These are phyloP conservation scores for Dissophora ornata DNA, from an alignment of 192 early-diverging fungal species.

Conservation along the genomic window DNA sequence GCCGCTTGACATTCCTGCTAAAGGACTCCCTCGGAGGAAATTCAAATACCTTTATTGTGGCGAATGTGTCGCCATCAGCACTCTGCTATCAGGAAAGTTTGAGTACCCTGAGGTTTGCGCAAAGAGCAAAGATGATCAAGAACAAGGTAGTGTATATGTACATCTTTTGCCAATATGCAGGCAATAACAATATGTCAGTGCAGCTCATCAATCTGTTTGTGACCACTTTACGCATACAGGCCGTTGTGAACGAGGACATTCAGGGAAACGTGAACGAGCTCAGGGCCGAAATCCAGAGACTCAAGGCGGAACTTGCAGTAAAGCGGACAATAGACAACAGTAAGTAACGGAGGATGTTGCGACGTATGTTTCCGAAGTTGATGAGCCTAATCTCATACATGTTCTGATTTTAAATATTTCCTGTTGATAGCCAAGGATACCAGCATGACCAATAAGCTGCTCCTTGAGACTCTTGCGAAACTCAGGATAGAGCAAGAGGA, in stretches of 20 bases:
- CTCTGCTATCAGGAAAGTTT: constrained; percentile 67
- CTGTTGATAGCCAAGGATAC: constrained; percentile 44
- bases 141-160: too few relatives aligned
- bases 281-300: constrained; percentile 67
- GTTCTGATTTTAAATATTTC: neutral
- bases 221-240: constrained; percentile 28
- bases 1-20: constrained; percentile 74
- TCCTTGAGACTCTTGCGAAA: constrained; percentile 62
- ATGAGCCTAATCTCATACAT: too few relatives aligned
- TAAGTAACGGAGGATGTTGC: too few relatives aligned
- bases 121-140: constrained; percentile 76
- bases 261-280: constrained; percentile 73
- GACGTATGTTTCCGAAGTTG: neutral
- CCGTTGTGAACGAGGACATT: constrained; percentile 75
- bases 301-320: constrained; percentile 60
- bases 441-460: constrained; percentile 55
- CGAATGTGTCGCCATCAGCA: constrained; percentile 64
- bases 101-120: constrained; percentile 74
- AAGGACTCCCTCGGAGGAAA: constrained; percentile 78
- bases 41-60: constrained; percentile 75
- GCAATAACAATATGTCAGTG: too few relatives aligned
- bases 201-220: too few relatives aligned
- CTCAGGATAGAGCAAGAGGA: constrained; percentile 64
- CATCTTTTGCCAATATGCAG: too few relatives aligned
- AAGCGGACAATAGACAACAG: constrained; percentile 20